phyloP scores from a whole-genome alignment of 176 grass and related monocot species.

The Avena sativa region DNA sequence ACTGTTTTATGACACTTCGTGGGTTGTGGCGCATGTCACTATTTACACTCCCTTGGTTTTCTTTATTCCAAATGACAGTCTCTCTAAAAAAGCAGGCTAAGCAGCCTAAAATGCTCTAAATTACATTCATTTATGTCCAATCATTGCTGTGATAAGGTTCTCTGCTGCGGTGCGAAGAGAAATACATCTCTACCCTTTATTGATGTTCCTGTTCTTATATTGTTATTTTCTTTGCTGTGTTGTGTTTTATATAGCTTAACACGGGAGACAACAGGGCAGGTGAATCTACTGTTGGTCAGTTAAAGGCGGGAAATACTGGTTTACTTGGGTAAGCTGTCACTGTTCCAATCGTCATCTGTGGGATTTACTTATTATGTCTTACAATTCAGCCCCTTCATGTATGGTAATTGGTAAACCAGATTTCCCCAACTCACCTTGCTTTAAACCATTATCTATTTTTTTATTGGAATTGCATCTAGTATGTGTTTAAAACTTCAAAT shows the following conservation, averaged over 20 bases:
- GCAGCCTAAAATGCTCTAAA: constrained; percentile 17
- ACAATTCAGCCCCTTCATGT: neutral
- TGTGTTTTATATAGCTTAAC: constrained; percentile 60
- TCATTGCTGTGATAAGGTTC: constrained; percentile 14
- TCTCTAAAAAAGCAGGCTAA: too few relatives aligned
- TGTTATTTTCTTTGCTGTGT: constrained; percentile 4
- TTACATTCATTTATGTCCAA: constrained; percentile 18
- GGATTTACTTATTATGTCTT: constrained; percentile 18
- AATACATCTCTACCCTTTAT: constrained; percentile 9
- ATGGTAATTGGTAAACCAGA: constrained; percentile 12
- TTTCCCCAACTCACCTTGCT: neutral
- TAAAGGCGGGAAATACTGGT: constrained; percentile 72
- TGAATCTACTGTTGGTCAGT: constrained; percentile 58
- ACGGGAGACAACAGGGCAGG: constrained; percentile 63
- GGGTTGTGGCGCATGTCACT: constrained; percentile 16
- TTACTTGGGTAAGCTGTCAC: constrained; percentile 76
- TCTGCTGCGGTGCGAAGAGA: constrained; percentile 22
- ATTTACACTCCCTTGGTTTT: neutral
- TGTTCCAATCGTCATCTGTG: neutral
- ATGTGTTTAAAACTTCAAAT: neutral
- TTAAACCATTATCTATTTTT: neutral
- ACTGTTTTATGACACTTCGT: constrained; percentile 6
- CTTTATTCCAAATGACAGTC: neutral
- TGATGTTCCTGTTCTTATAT: constrained; percentile 20
- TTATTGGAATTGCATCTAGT: neutral